Base-by-base conservation (phyloP, 768 basidiomycete genomes). In the Porpolomopsis calyptriformis region DNA sequence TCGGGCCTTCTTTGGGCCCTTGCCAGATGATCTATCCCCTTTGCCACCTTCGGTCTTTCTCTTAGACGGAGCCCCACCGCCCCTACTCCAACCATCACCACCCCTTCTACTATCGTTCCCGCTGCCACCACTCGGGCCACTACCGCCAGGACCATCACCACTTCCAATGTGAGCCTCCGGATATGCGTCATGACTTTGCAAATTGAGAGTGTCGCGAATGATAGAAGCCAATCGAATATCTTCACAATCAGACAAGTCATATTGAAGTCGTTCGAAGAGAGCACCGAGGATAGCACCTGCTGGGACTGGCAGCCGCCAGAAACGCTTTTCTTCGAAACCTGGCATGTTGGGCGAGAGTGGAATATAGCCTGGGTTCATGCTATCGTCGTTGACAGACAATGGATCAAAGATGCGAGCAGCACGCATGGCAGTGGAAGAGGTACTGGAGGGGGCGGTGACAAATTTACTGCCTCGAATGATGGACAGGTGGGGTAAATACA, bases 231-330 rank as follows among this genome's bases (percentile, higher is more conserved):
- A 24, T 25, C 1, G 20, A 20, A 50, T 46, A 18, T 50, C 45
- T 24, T 40, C 45, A 19, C 49, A 50, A 19, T 38, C 45, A 20
- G 45, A 46, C 2, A 4, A 16, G 20, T 40, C 45, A 23, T 41
- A 19, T 47, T 31, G 5, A 33, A 50, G 27, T 42, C 40, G 44
- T 50, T n/a, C 49, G 26, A 50, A 18, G 12, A 50, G 45, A 19
- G 45, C 49, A 24, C 39, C 45, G 14, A 47, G 35, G 38, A 50
- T 47, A 39, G 44, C 49, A 19, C 22, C 36, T 39, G 45, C 27
- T 22, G 49, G 36, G 34, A 29, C 37, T 46, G 49, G 46, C 26
- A 49, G 33, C 44, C 38, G 44, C 49, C 49, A 49, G 44, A 35
- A 49, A 49, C 44, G 44, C 24, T 5, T 25, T 33, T 49, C 44